Base-by-base conservation (phyloP, 345 rosid genomes). In the Eucalyptus coolabah region DNA sequence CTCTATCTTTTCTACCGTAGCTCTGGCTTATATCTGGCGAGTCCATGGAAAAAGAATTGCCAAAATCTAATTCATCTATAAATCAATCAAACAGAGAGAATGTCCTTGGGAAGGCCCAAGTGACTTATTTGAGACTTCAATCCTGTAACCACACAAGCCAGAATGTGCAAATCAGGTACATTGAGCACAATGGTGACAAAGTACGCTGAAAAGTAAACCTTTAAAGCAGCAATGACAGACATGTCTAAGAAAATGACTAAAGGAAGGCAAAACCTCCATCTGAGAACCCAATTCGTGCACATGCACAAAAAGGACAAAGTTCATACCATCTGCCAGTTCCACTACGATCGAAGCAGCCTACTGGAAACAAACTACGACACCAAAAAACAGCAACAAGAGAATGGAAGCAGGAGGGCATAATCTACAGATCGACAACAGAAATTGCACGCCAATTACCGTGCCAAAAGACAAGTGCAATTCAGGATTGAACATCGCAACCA, bases 11-110 rank as follows among this genome's bases (percentile, higher is more conserved):
- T 90, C 93, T 94, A 45, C 37, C 88, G 45, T 92, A 88, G 90
- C 91, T 92, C 86, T 94, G 94, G 91, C 91, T 82, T 60, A 89
- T 93, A 88, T 94, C 95, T n/a, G 97, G 98, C 37, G 98, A 95
- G 88, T 94, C 98, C 96, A 96, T 95, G 72, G 65, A 34, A 26
- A 14, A 86, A 72, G 23, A 50, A 67, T 30, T 47, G 28, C 89
- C 45, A 59, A 63, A 77, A 14, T 44, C 53, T 47, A 32, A 30
- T 30, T 49, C 47, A 53, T 80, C 24, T 32, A 40, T 83, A 45
- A 87, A 32, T 80, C 87, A 87, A 49, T 30, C 86, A 88, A 80
- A 40, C 80, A 15, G 49, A 32, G 50, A 54, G 47, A 44, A 50
- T 28, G 30, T 40, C 85, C 30, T 44, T 40, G 47, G 47, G 47